Conservation (phyloP, 179 eudicot species). For the Drosera spatulata region DNA sequence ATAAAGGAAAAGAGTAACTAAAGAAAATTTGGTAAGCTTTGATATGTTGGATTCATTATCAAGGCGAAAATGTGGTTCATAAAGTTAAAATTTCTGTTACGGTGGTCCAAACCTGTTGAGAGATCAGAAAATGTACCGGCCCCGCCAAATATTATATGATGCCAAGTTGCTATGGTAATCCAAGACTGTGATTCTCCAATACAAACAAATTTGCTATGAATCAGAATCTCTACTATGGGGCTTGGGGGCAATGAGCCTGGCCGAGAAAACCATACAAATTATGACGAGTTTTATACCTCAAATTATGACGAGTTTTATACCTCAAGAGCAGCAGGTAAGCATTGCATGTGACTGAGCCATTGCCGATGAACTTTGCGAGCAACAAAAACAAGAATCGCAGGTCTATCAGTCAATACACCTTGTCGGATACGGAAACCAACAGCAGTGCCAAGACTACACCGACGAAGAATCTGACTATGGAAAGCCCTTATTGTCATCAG, state of each 20-base stretch:
- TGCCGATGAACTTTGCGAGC: constrained; percentile 86
- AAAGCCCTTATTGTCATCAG: constrained; percentile 94
- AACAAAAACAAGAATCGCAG: constrained; percentile 91
- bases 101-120: not conserved
- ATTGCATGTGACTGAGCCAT: constrained; percentile 82
- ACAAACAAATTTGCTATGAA: not conserved
- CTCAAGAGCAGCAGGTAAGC: constrained; percentile 89
- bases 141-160: too few relatives aligned
- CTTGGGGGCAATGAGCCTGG: not conserved
- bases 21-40: not conserved
- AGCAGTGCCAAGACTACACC: constrained; percentile 92
- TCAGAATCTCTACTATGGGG: not conserved
- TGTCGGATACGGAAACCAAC: constrained; percentile 78
- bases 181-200: not conserved
- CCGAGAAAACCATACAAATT: not conserved
- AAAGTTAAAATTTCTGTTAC: not conserved
- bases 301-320: constrained; percentile 19
- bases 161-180: too few relatives aligned
- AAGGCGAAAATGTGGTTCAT: not conserved
- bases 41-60: not conserved
- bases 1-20: not conserved
- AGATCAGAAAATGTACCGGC: too few relatives aligned
- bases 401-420: constrained; percentile 80
- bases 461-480: constrained; percentile 85
- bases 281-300: constrained; percentile 33